Evolutionary conservation across 2,329 filamentous ascomycete genomes (phyloP).

Genomic region (Trichoderma guizhouense): DNA sequence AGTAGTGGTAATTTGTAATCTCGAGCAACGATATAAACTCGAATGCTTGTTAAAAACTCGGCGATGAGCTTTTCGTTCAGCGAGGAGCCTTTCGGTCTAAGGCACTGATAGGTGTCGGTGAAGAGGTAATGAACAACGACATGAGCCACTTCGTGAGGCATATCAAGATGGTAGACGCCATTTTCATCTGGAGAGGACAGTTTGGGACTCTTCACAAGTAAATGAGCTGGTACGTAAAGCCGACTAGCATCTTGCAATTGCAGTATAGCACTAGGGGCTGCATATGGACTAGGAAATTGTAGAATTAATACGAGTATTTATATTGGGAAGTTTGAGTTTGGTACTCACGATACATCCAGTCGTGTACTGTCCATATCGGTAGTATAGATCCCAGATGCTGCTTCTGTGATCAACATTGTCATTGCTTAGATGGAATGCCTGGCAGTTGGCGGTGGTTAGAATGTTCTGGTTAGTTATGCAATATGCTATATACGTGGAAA

Average conservation of each 20-base stretch:
- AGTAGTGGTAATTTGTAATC: neutral
- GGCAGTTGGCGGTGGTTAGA: too few species aligned
- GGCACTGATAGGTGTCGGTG: constrained; percentile 14
- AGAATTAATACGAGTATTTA: neutral
- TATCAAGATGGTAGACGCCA: neutral
- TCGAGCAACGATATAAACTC: constrained; percentile 9
- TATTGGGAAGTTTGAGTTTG: neutral
- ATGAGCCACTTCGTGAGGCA: constrained; percentile 10
- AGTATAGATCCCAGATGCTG: neutral
- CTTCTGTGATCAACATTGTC: neutral
- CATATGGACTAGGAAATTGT: neutral
- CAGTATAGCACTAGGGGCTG: neutral
- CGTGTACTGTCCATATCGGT: neutral
- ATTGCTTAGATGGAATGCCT: neutral
- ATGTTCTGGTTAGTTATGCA: neutral
- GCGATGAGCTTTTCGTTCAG: neutral
- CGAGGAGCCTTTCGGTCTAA: neutral
- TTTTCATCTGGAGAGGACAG: neutral
- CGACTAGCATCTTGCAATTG: constrained; percentile 1
- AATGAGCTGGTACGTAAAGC: constrained; percentile 1
- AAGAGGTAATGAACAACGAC: constrained; percentile 17
- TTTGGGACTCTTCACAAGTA: neutral
- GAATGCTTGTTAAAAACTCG: constrained; percentile 14
- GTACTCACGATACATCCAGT: constrained; percentile 1
- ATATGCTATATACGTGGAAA: too few species aligned